Conservation (phyloP, 2,329 filamentous ascomycete species). For the Teratosphaeriaceae sp. region DNA sequence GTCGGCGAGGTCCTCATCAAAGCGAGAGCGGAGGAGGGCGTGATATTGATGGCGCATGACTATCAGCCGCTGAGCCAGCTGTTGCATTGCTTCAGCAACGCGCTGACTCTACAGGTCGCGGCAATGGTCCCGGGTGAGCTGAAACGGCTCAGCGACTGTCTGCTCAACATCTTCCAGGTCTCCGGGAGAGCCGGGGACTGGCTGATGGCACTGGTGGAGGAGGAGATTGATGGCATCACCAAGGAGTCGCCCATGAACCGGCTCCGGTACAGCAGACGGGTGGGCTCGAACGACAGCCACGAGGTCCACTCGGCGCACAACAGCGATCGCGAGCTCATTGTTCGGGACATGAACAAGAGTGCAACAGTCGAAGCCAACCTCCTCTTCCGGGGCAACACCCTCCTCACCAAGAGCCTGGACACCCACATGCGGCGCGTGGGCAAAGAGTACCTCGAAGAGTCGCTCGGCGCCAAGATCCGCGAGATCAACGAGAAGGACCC, state of each 20-base stretch:
- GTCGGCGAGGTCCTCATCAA: constrained; percentile 82
- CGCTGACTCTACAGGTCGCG: constrained; percentile 78
- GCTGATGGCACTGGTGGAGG: constrained; percentile 88
- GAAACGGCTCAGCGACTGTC: constrained; percentile 72
- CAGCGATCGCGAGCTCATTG: constrained; percentile 63
- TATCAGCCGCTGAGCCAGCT: constrained; percentile 78
- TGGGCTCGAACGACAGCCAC: constrained; percentile 62
- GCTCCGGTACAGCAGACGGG: constrained; percentile 59
- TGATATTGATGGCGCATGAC: constrained; percentile 79
- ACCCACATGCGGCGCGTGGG: constrained; percentile 93
- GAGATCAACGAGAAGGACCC: constrained; percentile 88
- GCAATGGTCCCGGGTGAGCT: constrained; percentile 71
- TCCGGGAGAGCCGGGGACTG: constrained; percentile 78
- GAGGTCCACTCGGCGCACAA: constrained; percentile 39
- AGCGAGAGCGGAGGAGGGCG: constrained; percentile 77
- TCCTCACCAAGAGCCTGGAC: constrained; percentile 88
- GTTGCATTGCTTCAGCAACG: constrained; percentile 75
- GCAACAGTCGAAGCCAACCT: constrained; percentile 85
- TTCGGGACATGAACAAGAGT: constrained; percentile 72
- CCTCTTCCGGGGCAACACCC: constrained; percentile 88
- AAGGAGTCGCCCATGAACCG: constrained; percentile 67
- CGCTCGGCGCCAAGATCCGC: constrained; percentile 73
- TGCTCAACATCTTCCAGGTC: constrained; percentile 93
- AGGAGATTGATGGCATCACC: constrained; percentile 90
- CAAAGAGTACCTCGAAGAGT: constrained; percentile 85